phyloP scores from a whole-genome alignment of 2,329 filamentous ascomycete species.

The Paecilomyces fulvus region DNA sequence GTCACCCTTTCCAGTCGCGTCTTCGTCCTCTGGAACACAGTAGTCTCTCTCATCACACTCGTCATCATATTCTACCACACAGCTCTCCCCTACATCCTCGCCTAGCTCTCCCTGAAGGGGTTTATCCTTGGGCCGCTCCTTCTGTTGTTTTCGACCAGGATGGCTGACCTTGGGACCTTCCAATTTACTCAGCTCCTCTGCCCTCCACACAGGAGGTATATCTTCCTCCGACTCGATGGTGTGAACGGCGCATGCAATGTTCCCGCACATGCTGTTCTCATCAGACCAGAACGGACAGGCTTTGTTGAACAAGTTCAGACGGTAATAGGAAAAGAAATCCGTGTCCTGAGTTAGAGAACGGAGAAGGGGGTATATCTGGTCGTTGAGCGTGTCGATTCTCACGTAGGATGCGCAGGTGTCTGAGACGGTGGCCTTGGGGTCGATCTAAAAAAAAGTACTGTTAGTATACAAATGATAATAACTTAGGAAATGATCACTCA shows the following conservation, averaged over 20 bases:
- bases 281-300: slow-evolving; percentile 95
- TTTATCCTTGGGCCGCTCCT: slow-evolving; percentile 56
- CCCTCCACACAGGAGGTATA: slow-evolving; percentile 83
- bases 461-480: neutral
- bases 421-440: slow-evolving; percentile 77
- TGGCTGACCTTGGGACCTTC: slow-evolving; percentile 87
- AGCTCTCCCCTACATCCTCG: slow-evolving; percentile 84
- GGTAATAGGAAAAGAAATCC: slow-evolving; percentile 98
- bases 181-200: slow-evolving; percentile 83
- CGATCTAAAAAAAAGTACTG: slow-evolving; percentile 51
- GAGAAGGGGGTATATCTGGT: slow-evolving; percentile 64
- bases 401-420: slow-evolving; percentile 93
- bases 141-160: slow-evolving; percentile 65
- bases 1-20: slow-evolving; percentile 76
- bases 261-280: slow-evolving; percentile 87
- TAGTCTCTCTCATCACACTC: slow-evolving; percentile 96
- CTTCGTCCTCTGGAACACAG: slow-evolving; percentile 92
- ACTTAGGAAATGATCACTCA: slow-evolving; percentile 31
- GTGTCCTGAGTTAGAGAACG: slow-evolving; percentile 75
- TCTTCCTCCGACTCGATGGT: slow-evolving; percentile 94
- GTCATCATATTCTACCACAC: slow-evolving; percentile 94
- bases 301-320: slow-evolving; percentile 89
- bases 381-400: slow-evolving; percentile 78
- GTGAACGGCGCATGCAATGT: slow-evolving; percentile 91
- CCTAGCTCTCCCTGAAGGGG: slow-evolving; percentile 78